Conservation (phyloP, 192 early-diverging fungal genomes). For the Entomortierella lignicola region DNA sequence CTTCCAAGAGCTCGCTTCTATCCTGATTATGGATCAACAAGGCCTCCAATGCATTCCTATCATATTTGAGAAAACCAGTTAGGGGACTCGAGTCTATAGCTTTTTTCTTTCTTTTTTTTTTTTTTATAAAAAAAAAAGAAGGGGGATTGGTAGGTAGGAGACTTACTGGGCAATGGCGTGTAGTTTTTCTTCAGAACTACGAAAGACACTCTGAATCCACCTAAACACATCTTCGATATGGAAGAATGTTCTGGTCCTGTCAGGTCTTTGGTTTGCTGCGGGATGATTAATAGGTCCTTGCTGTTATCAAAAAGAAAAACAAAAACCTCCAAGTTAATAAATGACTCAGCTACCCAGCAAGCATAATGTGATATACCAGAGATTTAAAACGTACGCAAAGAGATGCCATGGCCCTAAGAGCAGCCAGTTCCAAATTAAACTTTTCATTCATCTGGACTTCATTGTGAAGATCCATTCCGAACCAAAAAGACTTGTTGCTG, state of each 20-base stretch:
- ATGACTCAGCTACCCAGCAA: too few relatives aligned
- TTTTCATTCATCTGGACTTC: conserved; percentile 83
- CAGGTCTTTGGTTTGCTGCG: conserved; percentile 11
- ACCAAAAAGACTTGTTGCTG: conserved; percentile 71
- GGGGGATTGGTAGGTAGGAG: neutral
- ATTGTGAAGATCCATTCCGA: conserved; percentile 70
- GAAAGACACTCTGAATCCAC: conserved; percentile 76
- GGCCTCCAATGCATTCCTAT: conserved; percentile 73
- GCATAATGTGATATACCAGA: too few relatives aligned
- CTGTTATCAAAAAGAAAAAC: conserved; percentile 21
- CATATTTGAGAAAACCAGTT: conserved; percentile 55
- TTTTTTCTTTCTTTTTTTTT: too few relatives aligned
- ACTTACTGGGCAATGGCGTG: conserved; percentile 67
- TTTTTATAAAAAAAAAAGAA: neutral
- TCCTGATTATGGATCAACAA: conserved; percentile 73
- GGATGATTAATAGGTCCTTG: conserved; percentile 58
- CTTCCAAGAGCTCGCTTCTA: conserved; percentile 65
- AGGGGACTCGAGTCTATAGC: too few relatives aligned
- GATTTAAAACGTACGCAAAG: conserved; percentile 83
- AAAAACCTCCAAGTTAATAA: too few relatives aligned
- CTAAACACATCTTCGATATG: conserved; percentile 64
- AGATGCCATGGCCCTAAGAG: conserved; percentile 90
- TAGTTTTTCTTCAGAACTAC: conserved; percentile 64
- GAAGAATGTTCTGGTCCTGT: conserved; percentile 51
- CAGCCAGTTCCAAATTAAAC: conserved; percentile 77